Evolutionary conservation across 345 rosid genomes (phyloP).

Genomic region (Bretschneidera sinensis): DNA sequence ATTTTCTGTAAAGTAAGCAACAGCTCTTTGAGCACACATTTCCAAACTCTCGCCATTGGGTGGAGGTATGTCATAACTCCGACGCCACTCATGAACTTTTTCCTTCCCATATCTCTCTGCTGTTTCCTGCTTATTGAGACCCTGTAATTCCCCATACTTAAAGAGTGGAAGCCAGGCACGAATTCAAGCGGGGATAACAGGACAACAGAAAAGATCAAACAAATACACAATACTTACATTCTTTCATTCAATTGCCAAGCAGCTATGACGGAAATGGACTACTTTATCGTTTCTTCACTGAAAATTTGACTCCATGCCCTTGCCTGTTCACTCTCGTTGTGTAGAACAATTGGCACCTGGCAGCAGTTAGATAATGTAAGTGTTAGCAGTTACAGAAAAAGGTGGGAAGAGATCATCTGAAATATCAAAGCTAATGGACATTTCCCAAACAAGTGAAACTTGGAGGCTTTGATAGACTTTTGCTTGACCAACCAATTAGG

Average conservation of each 20-base stretch:
- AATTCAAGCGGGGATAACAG: background rate
- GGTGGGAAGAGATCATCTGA: too few relatives aligned
- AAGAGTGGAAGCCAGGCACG: conserved; percentile 3
- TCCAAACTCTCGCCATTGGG: conserved; percentile 98
- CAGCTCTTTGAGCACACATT: conserved; percentile 98
- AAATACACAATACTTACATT: conserved; percentile 46
- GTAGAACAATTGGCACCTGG: conserved; percentile 86
- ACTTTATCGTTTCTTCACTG: conserved; percentile 81
- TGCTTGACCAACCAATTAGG: background rate
- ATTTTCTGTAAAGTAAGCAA: conserved; percentile 54
- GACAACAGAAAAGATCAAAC: background rate
- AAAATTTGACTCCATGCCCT: conserved; percentile 76
- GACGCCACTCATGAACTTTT: conserved; percentile 94
- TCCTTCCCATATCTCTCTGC: conserved; percentile 91
- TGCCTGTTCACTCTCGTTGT: conserved; percentile 75
- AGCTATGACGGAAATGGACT: conserved; percentile 76
- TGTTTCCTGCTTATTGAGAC: conserved; percentile 94
- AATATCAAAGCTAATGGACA: too few relatives aligned
- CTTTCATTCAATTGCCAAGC: conserved; percentile 98
- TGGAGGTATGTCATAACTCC: conserved; percentile 93
- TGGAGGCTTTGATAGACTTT: background rate
- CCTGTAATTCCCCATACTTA: conserved; percentile 97
- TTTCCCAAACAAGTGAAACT: too few relatives aligned
- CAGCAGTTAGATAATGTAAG: conserved; percentile 2
- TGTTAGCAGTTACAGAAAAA: background rate